A percentile compares a stretch with the other conserved stretches of the same genome.
Evolutionary conservation across 2,329 filamentous ascomycete species (phyloP).

Genomic region (Alternaria conjuncta): DNA sequence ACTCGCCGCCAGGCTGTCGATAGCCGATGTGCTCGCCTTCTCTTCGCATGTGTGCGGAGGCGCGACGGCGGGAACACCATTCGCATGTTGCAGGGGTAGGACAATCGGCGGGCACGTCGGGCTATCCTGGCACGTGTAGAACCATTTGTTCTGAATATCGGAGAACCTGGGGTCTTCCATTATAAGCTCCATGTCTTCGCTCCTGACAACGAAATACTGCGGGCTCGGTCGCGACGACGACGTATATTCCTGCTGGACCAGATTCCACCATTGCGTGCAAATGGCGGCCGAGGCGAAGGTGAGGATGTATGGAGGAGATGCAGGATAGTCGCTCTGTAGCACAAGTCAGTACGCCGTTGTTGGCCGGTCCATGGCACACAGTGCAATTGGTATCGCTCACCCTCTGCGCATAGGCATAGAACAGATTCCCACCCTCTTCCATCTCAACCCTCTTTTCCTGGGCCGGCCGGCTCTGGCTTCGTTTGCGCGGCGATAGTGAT

Average conservation of each 20-base stretch:
- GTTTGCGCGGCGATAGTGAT: conserved; percentile 23
- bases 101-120: conserved; percentile 27
- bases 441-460: conserved; percentile 12
- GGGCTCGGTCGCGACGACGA: conserved; percentile 38
- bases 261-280: conserved; percentile 43
- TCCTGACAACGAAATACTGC: conserved; percentile 45
- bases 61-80: conserved; percentile 26
- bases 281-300: conserved; percentile 42
- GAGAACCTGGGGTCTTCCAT: conserved; percentile 39
- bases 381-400: conserved; percentile 18
- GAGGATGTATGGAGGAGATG: conserved; percentile 42
- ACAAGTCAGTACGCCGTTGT: conserved; percentile 14
- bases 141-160: conserved; percentile 43
- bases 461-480: conserved; percentile 15
- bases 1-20: conserved; percentile 31
- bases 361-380: background rate
- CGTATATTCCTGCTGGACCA: conserved; percentile 41
- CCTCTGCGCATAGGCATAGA: conserved; percentile 47
- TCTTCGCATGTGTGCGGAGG: conserved; percentile 8
- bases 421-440: conserved; percentile 28
- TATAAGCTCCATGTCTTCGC: conserved; percentile 44
- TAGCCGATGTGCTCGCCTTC: conserved; percentile 20
- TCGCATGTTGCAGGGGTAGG: conserved; percentile 40
- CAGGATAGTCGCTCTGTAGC: conserved; percentile 37
- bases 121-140: conserved; percentile 37